phyloP scores from a whole-genome alignment of 495 filamentous ascomycete genomes.

The Aspergillus egyptiacus region DNA sequence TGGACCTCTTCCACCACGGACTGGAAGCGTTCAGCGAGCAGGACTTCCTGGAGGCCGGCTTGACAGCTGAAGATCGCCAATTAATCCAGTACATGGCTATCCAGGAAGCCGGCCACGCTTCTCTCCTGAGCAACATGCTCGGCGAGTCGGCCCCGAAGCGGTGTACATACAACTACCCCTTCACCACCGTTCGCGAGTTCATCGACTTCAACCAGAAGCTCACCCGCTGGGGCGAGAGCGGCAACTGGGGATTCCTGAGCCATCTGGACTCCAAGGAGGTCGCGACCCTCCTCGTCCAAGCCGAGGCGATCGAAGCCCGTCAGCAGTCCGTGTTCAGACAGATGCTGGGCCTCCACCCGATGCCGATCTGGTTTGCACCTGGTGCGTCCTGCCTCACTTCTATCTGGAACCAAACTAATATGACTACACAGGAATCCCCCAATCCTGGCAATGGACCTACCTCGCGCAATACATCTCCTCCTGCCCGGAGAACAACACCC shows the following conservation, averaged over 20 bases:
- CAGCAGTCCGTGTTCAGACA: slow-evolving; percentile 49
- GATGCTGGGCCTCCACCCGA: not conserved
- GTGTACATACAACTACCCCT: slow-evolving; percentile 81
- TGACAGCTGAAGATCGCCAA: slow-evolving; percentile 61
- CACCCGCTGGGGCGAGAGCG: slow-evolving; percentile 74
- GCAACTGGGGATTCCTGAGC: slow-evolving; percentile 77
- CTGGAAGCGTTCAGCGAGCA: slow-evolving; percentile 61
- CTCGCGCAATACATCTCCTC: slow-evolving; percentile 10
- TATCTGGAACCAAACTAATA: not conserved
- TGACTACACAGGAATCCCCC: not conserved
- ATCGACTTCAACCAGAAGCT: slow-evolving; percentile 83
- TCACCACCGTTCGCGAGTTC: slow-evolving; percentile 67
- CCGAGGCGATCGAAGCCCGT: slow-evolving; percentile 76
- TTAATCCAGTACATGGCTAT: slow-evolving; percentile 80
- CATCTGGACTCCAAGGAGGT: slow-evolving; percentile 78
- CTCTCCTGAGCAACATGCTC: slow-evolving; percentile 74
- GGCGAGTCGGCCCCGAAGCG: slow-evolving; percentile 60
- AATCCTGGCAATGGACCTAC: not conserved
- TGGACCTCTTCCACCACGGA: slow-evolving; percentile 83
- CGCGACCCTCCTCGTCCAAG: slow-evolving; percentile 64
- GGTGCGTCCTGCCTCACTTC: not conserved
- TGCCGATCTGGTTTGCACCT: not conserved
- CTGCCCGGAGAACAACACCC: slow-evolving; percentile 69
- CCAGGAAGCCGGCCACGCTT: slow-evolving; percentile 79
- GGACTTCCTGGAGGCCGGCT: slow-evolving; percentile 63